Base-by-base conservation (phyloP, 768 basidiomycete species). In the Megacollybia marginata region DNA sequence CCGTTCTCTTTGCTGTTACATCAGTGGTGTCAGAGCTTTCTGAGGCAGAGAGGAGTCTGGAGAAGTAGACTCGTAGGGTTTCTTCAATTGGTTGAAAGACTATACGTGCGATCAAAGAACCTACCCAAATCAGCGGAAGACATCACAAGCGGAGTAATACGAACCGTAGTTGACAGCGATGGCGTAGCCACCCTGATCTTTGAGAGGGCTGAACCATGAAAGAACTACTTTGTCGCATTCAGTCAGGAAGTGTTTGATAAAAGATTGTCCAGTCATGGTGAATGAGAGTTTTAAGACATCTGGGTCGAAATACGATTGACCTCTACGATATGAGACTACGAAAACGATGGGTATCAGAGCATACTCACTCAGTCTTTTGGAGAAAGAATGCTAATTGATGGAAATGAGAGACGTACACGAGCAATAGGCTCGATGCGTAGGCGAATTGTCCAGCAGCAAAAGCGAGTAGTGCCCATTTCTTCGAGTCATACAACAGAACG, bases 41-140 rank as follows among this genome's bases (percentile, higher is more conserved):
- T 23, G 54, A 23, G 15, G 23, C 23, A 28, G 61, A 50, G 63
- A 79, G 52, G 70, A 72, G 51, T 70, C 75, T 84, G 1, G 95
- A 93, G 66, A 96, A 97, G 66, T 85, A 92, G 3, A 97, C 73
- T 1, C 94, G 83, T 1, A 86, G 78, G 1, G 89, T 86, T 66
- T 99, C 96, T 65, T 99, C 96, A 20, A 97, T 79, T 0, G 96
- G 96, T 57, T 97, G 95, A 61, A 98, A 95, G 20, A 94, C 60
- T 51, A 98, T 87, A 15, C 96, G 83, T 5, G 93, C 95, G 20
- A 96, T 70, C 12, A 98, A 76, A 3, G 95, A 96, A 46, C 95
- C 94, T 95, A 57, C 4, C 9, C 42, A 49, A 50, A 19, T 46
- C 28, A 19, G 48, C 40, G n/a, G 28, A 18, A 45, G n/a, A 20